Conservation (phyloP, 2,329 filamentous ascomycete species). For the Phialocephala subalpina region DNA sequence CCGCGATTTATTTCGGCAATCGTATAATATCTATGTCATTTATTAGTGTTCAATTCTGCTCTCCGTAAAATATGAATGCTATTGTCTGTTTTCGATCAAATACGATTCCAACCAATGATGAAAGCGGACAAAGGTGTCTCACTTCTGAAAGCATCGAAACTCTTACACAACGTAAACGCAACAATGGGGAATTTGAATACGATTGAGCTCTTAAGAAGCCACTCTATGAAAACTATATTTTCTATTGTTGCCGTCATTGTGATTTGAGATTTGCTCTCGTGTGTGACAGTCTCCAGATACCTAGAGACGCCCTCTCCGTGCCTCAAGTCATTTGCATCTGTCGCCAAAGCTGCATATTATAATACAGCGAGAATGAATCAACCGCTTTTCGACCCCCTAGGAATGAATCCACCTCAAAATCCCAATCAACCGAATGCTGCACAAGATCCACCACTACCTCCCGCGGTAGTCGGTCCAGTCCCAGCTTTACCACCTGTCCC, state of each 20-base stretch:
- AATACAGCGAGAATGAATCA: background rate
- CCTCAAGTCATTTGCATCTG: no score
- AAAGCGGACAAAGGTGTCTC: background rate
- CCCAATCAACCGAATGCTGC: background rate
- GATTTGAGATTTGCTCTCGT: no score
- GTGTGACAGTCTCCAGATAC: no score
- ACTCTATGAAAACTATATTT: no score
- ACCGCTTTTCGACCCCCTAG: background rate
- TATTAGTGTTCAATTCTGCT: background rate
- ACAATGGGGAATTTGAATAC: background rate
- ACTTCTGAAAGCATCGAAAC: background rate
- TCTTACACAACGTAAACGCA: background rate
- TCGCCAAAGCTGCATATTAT: no score
- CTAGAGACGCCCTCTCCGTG: no score
- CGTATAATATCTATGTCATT: background rate
- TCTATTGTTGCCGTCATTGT: no score
- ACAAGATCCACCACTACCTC: background rate
- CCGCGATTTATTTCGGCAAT: background rate
- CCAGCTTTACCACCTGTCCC: background rate
- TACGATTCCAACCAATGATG: background rate
- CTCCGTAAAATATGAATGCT: background rate
- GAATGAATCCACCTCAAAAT: background rate
- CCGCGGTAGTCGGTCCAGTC: background rate
- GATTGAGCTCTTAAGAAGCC: background rate
- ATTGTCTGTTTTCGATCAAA: background rate